Base-by-base conservation (phyloP, 2,329 filamentous ascomycete species). In the Colletotrichum sojae region DNA sequence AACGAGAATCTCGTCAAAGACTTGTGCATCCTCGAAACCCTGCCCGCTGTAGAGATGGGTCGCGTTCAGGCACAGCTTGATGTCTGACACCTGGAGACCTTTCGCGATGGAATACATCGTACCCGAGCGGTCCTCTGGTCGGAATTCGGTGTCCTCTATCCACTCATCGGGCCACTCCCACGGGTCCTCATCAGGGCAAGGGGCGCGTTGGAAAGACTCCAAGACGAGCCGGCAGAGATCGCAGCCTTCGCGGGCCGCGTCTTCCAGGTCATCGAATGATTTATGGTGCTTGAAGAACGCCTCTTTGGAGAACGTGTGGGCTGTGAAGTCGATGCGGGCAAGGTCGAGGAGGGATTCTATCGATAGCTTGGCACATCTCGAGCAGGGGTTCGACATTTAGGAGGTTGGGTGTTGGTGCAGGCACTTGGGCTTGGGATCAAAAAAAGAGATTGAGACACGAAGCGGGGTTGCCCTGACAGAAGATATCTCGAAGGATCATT, bases 61-160 rank as follows among this genome's bases (percentile, higher is more conserved):
- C n/a, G n/a, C n/a, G n/a, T n/a, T 54, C 12, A 64, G 52, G 9
- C 59, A 57, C 3, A 64, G 25, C 16, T 54, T 63, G 5, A 68
- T 15, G 2, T 64, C 54, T 0, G 48, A 57, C 0, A 16, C 2
- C 3, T 48, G 25, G 2, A 53, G 39, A 10, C 2, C 13, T 18
- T 53, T 53, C 1, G 54, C 65, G 18, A 58, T 20, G 5, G 6
- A n/a, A 31, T 68, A 59, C 59, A 68, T 68, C 1, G 59, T 36
- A 10, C 8, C 10, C 8, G 8, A 53, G 2, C 16, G 6, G 10
- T 53, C 6, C 1, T 6, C 46, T 36, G 39, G 13, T 18, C 1
- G 22, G 15, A 6, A 5, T 1, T 31, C 5, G 2, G 3, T 2
- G 2, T 3, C 12, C 1, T 18, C 18, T 1, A 53, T 16, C 63